A percentile compares a stretch with the other conserved stretches of the same genome.
Evolutionary conservation across 306 rosid species (phyloP).

Genomic region (Quercus aquifolioides): DNA sequence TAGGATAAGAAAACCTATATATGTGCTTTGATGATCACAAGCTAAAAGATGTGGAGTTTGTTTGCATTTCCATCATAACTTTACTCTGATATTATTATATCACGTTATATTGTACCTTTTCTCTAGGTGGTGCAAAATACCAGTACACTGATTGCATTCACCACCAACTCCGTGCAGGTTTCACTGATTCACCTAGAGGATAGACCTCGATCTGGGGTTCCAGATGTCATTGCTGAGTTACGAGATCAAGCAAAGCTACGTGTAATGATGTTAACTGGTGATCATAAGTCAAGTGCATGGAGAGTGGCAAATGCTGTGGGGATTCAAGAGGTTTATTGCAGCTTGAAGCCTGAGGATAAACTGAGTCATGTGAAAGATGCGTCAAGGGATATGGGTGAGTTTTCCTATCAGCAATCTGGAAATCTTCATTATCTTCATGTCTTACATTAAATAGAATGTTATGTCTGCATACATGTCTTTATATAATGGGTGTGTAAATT

Average conservation of each 20-base stretch:
- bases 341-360: conserved; percentile 97
- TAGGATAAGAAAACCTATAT: no score
- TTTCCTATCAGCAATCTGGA: background rate
- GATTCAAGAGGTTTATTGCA: conserved; percentile 75
- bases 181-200: conserved; percentile 96
- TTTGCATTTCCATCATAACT: no score
- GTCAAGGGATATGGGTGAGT: conserved; percentile 84
- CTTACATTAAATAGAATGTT: background rate
- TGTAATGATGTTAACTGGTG: conserved; percentile 96
- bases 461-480: conserved; percentile 9
- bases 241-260: conserved; percentile 65
- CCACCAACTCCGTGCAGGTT: conserved; percentile 46
- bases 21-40: no score
- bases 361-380: conserved; percentile 78
- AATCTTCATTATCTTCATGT: background rate
- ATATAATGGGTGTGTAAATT: background rate
- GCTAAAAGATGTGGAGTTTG: no score
- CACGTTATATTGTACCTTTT: background rate
- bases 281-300: conserved; percentile 82
- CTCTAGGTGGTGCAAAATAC: background rate
- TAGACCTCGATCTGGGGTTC: conserved; percentile 84
- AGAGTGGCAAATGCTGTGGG: conserved; percentile 92
- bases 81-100: background rate
- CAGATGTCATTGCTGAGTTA: conserved; percentile 69
- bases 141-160: conserved; percentile 8